Evolutionary conservation across 345 rosid species (phyloP).

Genomic region (Eutrema japonicum): DNA sequence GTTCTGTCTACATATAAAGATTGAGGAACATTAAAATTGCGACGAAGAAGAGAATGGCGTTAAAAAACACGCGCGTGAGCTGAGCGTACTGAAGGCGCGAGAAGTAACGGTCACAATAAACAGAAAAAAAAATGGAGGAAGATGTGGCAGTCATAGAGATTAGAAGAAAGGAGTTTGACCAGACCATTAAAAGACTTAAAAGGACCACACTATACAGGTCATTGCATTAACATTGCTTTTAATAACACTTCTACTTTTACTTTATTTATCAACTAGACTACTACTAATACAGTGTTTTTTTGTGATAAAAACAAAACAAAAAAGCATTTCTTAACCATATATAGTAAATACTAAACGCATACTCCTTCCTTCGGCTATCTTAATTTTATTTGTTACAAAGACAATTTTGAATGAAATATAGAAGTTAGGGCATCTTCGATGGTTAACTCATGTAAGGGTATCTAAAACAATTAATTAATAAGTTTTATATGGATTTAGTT

Average conservation of each 20-base stretch:
- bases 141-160: conserved; percentile 32
- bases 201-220: conserved; percentile 26
- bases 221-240: conserved; percentile 7
- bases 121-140: conserved; percentile 25
- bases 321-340: neutral
- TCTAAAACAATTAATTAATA: too few species aligned
- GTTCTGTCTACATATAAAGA: too few species aligned
- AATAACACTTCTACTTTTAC: conserved; percentile 15
- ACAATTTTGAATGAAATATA: neutral
- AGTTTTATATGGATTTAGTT: too few species aligned
- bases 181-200: conserved; percentile 33
- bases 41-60: neutral
- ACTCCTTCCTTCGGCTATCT: conserved; percentile 6
- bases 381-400: neutral
- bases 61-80: conserved; percentile 21
- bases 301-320: neutral
- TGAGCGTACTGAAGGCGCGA: neutral
- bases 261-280: neutral
- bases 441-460: too few species aligned
- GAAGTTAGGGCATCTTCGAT: too few species aligned
- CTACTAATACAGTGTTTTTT: neutral
- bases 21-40: neutral
- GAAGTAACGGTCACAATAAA: conserved; percentile 38
- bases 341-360: conserved; percentile 22
- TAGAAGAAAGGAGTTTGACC: conserved; percentile 35